Base-by-base conservation (phyloP, 2,329 filamentous ascomycete genomes). In the Hymenoscyphus repandus region DNA sequence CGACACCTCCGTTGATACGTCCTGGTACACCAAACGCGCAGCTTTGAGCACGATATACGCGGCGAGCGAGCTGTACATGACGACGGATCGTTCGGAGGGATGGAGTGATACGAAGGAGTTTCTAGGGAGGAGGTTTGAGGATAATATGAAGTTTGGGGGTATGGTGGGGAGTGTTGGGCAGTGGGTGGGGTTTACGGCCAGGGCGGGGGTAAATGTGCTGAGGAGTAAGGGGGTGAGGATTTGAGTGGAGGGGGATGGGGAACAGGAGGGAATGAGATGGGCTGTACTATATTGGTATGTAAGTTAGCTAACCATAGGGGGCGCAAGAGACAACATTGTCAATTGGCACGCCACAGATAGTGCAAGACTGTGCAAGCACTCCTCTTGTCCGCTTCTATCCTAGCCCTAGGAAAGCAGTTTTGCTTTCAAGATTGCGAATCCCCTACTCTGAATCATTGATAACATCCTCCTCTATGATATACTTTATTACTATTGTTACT, bases 11-110 rank as follows among this genome's bases (percentile, higher is more conserved):
- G 88, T 96, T 53, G 91, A 97, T 68, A 79, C 82, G 3, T 85
- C 83, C 4, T 99, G 93, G 93, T 99, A 99, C 62, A 83, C 83
- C 1, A 86, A 85, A 66, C 76, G 85, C 3, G 75, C 81, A 7
- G 78, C 75, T 0, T 67, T 88, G 20, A 76, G 80, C 0, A 76
- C 77, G 1, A 75, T 88, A n/a, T 89, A 88, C 64, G 89, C 89
- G 46, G 82, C 84, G 32, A 79, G 85, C 50, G 93, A 99, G 70
- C 74, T 96, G 5, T 95, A 91, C 71, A 96, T 97, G 90, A 96
- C 90, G 18, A 90, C 86, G 52, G 93, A 97, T 69, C 76, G 74
- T 53, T 90, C 85, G 3, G 72, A 77, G 0, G 81, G 80, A n/a
- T 93, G 88, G 62, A 67, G 65, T 9, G 88, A 91, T 56, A 97